Base-by-base conservation (phyloP, 2,329 filamentous ascomycete species). In the Epichloe hybrida region DNA sequence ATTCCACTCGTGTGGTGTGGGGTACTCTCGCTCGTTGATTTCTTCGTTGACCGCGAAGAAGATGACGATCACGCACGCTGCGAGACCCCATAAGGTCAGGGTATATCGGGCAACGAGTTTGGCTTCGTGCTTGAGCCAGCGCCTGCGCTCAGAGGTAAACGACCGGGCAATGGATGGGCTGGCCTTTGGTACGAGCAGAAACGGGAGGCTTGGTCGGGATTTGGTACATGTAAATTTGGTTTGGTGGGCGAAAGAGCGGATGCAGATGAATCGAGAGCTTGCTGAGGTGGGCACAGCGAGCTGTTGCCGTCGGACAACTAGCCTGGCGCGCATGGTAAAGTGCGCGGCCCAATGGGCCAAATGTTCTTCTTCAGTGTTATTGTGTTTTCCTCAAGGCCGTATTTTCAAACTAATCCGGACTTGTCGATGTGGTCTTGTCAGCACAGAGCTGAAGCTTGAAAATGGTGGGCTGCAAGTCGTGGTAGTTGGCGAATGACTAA, bases 1-100 rank as follows among this genome's bases (percentile, higher is more conserved):
- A 0, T 72, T 72, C 88, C 90, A 96, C 64, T 95, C 90, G 27
- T 79, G 76, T 1, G 91, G 90, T 1, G 88, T 90, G 0, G 89
- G 89, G 63, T 83, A 87, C 49, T 77, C 72, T 46, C 83, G 76
- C 68, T 96, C 89, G 43, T 87, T 72, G 53, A 75, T 71, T 66
- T 95, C 88, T 60, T 90, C 83, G 61, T 84, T 75, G 37, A 88
- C 63, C 15, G 83, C 83, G 55, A 81, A 79, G 56, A 76, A 75
- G 39, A 82, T 77, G 9, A 85, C 69, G 39, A 79, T 70, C 41
- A 81, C 66, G 53, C 84, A 76, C 43, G 76, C 69, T 7, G 81
- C 65, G 40, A 82, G 76, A 13, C 80, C 76, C 74, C 82, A 90
- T 40, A 86, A 66, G 31, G 79, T 74, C n/a, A 75, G 59, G 0